phyloP scores from a whole-genome alignment of 1,139 yeast species.

The Nadsonia commutata region DNA sequence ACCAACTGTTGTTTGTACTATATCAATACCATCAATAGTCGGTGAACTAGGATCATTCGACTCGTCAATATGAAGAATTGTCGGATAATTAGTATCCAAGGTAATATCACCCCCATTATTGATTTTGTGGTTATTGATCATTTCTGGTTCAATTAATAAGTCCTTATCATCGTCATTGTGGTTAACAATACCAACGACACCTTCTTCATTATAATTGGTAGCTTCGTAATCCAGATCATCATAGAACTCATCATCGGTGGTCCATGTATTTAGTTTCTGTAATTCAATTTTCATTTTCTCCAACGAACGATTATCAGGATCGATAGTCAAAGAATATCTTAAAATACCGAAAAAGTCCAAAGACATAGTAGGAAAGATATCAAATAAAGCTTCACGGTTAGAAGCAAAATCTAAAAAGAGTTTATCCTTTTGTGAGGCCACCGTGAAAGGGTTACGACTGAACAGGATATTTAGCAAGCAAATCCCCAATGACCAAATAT shows the following conservation, averaged over 20 bases:
- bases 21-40: conserved; percentile 15
- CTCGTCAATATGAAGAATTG: conserved; percentile 7
- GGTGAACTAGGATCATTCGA: conserved; percentile 13
- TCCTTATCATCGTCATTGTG: conserved; percentile 15
- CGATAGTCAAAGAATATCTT: conserved; percentile 64
- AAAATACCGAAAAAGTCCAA: conserved; percentile 74
- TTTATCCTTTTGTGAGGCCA: conserved; percentile 75
- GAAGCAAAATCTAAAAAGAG: conserved; percentile 76
- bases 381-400: conserved; percentile 80
- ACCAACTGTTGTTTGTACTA: conserved; percentile 18
- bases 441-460: conserved; percentile 76
- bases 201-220: neutral
- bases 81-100: conserved; percentile 5
- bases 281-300: conserved; percentile 45
- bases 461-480: conserved; percentile 74
- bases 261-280: conserved; percentile 46
- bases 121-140: conserved; percentile 10
- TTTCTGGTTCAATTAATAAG: too few species aligned
- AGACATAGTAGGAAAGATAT: conserved; percentile 82
- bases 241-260: conserved; percentile 67
- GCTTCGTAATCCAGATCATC: conserved; percentile 26
- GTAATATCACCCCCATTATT: conserved; percentile 12
- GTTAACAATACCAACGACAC: neutral
- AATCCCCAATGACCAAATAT: conserved; percentile 87
- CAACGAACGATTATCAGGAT: conserved; percentile 74